Evolutionary conservation across 139 green algal species (phyloP), one percentile per base, ranked within the genome.

Genomic region (Chlorella vulgaris): DNA sequence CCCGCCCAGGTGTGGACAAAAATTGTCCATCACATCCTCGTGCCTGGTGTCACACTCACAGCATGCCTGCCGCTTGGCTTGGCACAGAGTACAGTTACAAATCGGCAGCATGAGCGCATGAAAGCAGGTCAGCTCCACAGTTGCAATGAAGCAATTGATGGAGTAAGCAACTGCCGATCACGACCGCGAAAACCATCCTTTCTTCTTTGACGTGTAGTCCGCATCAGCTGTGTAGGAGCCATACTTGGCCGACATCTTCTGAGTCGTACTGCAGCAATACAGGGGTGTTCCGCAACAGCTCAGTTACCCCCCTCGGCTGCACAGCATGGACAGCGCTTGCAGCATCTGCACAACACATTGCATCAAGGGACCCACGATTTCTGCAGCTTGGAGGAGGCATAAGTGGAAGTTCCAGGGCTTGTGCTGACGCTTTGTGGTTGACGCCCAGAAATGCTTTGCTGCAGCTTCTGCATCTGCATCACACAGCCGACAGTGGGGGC

Each of bases 181-280:
- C 42, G 24, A 7, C 31, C 31, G 31, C 4, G 35, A 62, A 18
- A 62, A 68, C 55, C 55, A 65, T 21, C 55, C 55, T 26, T 51
- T 39, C 36, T 67, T 67, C 35, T 78, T n/a, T n/a, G n/a, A n/a
- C 26, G 85, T 51, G 73, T 82, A 88, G 6, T 61, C 29, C 10
- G 53, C 15, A 63, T 81, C 78, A 6, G 40, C 33, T 1, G 83
- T 80, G 70, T 73, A 88, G 4, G 75, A 69, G 7, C 83, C 83
- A 43, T 88, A 88, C 39, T 88, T 88, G 39, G 76, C 39, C 0
- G 77, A 80, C 83, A 88, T 88, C 33, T 82, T 85, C 29, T 74
- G 68, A 13, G 78, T 85, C 19, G 81, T 76, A 39, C 76, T 83
- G 51, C 50, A 39, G 26, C 21, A n/a, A n/a, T n/a, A n/a, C n/a